Percentiles rank a stretch among this genome's conserved stretches.
These are phyloP conservation scores for Phytophthora nicotianae DNA, from an alignment of 352 stramenopile genomes.

Conservation along the genomic window DNA sequence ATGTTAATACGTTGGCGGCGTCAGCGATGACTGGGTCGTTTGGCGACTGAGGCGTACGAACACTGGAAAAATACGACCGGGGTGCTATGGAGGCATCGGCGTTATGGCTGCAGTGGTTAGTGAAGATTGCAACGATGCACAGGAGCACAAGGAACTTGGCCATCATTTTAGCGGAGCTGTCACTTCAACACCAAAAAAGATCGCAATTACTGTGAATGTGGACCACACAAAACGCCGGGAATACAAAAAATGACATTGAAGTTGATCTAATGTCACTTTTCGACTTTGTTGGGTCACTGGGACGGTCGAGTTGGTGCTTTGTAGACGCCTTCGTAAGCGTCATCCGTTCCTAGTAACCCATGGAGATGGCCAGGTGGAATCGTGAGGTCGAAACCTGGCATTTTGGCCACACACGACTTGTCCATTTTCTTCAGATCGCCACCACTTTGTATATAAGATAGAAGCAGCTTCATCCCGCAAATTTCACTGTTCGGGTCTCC, in stretches of 20 bases:
- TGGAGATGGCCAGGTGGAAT: neutral
- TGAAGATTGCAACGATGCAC: neutral
- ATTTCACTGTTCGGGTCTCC: neutral
- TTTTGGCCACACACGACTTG: neutral
- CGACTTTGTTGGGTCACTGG: neutral
- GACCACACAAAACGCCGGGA: neutral
- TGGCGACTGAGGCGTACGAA: constrained; percentile 28
- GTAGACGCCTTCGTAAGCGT: constrained; percentile 1
- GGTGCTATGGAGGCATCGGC: constrained; percentile 20
- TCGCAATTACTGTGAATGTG: neutral
- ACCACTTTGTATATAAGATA: neutral
- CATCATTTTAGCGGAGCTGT: constrained; percentile 1
- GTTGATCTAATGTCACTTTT: too few relatives aligned
- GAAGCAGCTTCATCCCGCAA: neutral
- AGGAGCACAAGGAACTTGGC: neutral
- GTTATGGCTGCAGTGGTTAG: neutral
- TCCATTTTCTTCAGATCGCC: constrained; percentile 4
- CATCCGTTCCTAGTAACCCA: neutral
- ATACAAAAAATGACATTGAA: too few relatives aligned
- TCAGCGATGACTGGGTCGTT: constrained; percentile 51
- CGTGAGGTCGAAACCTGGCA: neutral
- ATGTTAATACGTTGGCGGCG: constrained; percentile 39
- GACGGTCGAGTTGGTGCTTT: neutral
- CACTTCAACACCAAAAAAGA: constrained; percentile 8
- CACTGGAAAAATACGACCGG: constrained; percentile 36